Base-by-base conservation (phyloP, 2,329 filamentous ascomycete genomes). In the Aspergillus fructus region DNA sequence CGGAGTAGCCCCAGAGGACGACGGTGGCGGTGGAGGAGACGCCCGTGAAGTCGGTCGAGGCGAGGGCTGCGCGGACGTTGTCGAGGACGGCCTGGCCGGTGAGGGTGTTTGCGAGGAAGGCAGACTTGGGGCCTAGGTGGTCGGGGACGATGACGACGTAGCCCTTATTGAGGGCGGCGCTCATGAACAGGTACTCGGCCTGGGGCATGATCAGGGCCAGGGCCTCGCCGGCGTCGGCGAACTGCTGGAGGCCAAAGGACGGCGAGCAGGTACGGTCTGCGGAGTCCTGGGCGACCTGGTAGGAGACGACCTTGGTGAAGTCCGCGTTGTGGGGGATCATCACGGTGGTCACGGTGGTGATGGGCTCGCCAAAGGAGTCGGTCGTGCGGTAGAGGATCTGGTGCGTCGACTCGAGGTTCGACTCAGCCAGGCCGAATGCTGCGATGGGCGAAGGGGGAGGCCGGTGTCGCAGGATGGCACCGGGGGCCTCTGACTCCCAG, bases 1-100 rank as follows among this genome's bases (percentile, higher is more conserved):
- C 83, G 0, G 79, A 83, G 63, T 85, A 85, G 0, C 83, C 83
- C 81, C 81, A 85, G 54, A 84, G 67, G 2, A 77, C 74, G 42
- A 78, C 66, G 4, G 61, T 69, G 0, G 77, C 69, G 13, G 69
- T 64, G 5, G 60, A 41, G 9, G 65, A 61, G 52, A 80, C 64
- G 2, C 70, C 67, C 4, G 76, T 68, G 46, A 68, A 60, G 8
- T 59, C 24, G 1, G 46, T 58, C 2, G 66, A 70, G 4, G 65
- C 59, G 12, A 78, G 60, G 1, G 76, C 72, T 4, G 78, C 78
- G 11, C 80, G 75, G 1, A 80, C 64, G 2, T 69, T 68, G 62
- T 82, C 76, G 11, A 81, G 64, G 9, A 74, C 76, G 0, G 76
- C 75, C 47, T 81, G 74, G 2, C 78, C 79, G 1, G 74, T 71